These are phyloP conservation scores for Actinomucor elegans DNA, from an alignment of 371 early-diverging fungal species.

Conservation along the genomic window DNA sequence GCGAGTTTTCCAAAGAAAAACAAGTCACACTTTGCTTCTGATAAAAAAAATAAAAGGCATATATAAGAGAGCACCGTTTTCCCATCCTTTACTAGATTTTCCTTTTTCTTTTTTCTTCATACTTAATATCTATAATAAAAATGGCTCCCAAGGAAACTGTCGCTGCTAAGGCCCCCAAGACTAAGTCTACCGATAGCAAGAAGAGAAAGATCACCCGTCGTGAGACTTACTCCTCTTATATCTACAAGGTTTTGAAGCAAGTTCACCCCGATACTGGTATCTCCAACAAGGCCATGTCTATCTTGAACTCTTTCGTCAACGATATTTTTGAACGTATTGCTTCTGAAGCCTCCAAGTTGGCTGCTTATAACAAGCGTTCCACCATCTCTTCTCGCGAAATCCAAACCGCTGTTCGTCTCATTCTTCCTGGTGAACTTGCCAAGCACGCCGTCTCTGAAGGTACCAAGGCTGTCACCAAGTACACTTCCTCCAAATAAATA, in stretches of 20 bases:
- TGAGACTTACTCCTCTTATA: slow-evolving; percentile 94
- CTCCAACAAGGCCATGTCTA: slow-evolving; percentile 98
- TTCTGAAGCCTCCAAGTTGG: slow-evolving; percentile 89
- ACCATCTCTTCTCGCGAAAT: slow-evolving; percentile 96
- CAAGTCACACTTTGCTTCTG: too few species aligned
- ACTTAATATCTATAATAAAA: background rate
- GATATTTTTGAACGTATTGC: slow-evolving; percentile 96
- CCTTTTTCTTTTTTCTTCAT: slow-evolving; percentile 14
- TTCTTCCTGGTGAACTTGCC: slow-evolving; percentile 95
- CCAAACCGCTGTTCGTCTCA: slow-evolving; percentile 92
- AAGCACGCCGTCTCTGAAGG: slow-evolving; percentile 98
- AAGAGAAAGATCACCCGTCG: slow-evolving; percentile 67
- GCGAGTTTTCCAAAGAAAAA: background rate
- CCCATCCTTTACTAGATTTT: background rate
- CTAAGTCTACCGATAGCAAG: slow-evolving; percentile 35
- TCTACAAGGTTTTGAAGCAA: slow-evolving; percentile 97
- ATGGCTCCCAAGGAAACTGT: slow-evolving; percentile 13
- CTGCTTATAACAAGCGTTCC: slow-evolving; percentile 90
- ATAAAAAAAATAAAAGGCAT: background rate
- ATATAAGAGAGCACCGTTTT: background rate
- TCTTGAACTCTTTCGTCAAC: slow-evolving; percentile 97
- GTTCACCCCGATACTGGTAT: slow-evolving; percentile 98
- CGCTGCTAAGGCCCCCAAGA: slow-evolving; percentile 14
- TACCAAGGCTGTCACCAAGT: slow-evolving; percentile 97
- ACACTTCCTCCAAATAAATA: slow-evolving; percentile 74